Conservation (phyloP, 2,329 filamentous ascomycete genomes). For the Verticillium isaacii region DNA sequence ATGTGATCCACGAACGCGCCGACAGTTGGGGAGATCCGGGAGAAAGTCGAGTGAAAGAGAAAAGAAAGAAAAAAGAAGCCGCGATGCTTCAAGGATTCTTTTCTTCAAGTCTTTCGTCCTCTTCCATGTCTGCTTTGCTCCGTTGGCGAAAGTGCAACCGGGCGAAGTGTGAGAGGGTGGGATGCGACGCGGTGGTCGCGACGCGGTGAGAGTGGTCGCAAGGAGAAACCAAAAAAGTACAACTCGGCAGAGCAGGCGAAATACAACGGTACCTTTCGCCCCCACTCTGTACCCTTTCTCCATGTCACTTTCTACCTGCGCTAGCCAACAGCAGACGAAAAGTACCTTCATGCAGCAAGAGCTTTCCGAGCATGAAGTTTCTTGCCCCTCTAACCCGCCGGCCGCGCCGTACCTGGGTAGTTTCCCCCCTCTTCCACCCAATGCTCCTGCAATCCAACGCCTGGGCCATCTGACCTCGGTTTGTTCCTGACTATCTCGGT, state of each 20-base stretch:
- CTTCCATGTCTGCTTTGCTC: neutral
- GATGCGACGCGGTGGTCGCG: neutral
- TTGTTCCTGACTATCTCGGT: neutral
- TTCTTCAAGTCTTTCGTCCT: neutral
- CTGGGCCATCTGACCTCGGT: neutral
- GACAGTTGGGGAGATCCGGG: neutral
- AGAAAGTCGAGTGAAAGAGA: neutral
- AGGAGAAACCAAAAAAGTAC: neutral
- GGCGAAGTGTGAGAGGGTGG: neutral
- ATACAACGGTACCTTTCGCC: neutral
- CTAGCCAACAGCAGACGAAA: neutral
- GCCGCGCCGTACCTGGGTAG: neutral
- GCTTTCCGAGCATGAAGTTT: neutral
- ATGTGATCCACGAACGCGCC: neutral
- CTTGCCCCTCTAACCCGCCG: neutral
- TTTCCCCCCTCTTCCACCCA: neutral
- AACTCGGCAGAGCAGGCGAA: neutral
- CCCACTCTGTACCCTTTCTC: neutral
- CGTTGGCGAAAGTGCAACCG: neutral
- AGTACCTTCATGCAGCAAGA: neutral
- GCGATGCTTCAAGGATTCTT: neutral
- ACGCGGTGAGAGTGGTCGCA: neutral
- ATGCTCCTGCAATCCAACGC: neutral
- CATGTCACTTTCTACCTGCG: neutral
- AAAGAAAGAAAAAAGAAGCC: neutral